phyloP scores from a whole-genome alignment of 148 eudicot genomes.

The Persicaria tinctoria region DNA sequence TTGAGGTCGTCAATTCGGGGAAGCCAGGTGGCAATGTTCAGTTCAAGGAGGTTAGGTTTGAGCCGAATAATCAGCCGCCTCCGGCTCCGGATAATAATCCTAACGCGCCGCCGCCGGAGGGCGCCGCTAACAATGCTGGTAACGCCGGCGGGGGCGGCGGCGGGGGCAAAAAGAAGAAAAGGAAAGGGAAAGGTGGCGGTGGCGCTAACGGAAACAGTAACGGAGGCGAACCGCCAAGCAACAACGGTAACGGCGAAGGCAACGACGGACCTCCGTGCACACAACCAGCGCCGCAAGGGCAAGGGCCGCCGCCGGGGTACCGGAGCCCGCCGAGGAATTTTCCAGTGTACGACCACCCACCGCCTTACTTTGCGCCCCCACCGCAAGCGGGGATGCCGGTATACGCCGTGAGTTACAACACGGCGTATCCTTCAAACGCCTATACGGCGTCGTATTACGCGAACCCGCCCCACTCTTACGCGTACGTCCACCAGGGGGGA shows the following conservation, averaged over 20 bases:
- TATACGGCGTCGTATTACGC: slow-evolving; percentile 63
- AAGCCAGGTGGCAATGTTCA: not conserved
- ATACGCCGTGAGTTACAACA: slow-evolving; percentile 54
- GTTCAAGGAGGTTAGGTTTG: slow-evolving; percentile 14
- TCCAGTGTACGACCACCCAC: slow-evolving; percentile 30
- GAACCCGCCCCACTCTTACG: slow-evolving; percentile 35
- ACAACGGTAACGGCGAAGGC: slow-evolving; percentile 11
- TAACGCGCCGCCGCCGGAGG: not conserved
- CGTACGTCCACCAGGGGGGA: slow-evolving; percentile 37
- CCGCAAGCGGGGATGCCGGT: slow-evolving; percentile 18
- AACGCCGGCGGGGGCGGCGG: slow-evolving; percentile 24
- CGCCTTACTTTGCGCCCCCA: slow-evolving; percentile 31
- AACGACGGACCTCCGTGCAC: slow-evolving; percentile 19
- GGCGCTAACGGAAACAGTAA: not conserved
- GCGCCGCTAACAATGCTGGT: not conserved
- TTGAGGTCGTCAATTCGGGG: slow-evolving; percentile 9
- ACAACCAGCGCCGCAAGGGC: slow-evolving; percentile 19
- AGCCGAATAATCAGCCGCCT: not conserved
- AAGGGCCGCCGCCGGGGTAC: slow-evolving; percentile 31
- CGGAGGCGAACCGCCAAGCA: slow-evolving; percentile 14
- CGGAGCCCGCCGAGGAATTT: slow-evolving; percentile 11
- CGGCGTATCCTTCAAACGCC: slow-evolving; percentile 49
- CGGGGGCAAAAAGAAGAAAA: slow-evolving; percentile 32
- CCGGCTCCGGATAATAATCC: not conserved
- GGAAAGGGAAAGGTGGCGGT: slow-evolving; percentile 38